Percentiles rank a stretch among this genome's conserved stretches.
phyloP scores from a whole-genome alignment of 345 rosid genomes.

The Sonneratia alba region DNA sequence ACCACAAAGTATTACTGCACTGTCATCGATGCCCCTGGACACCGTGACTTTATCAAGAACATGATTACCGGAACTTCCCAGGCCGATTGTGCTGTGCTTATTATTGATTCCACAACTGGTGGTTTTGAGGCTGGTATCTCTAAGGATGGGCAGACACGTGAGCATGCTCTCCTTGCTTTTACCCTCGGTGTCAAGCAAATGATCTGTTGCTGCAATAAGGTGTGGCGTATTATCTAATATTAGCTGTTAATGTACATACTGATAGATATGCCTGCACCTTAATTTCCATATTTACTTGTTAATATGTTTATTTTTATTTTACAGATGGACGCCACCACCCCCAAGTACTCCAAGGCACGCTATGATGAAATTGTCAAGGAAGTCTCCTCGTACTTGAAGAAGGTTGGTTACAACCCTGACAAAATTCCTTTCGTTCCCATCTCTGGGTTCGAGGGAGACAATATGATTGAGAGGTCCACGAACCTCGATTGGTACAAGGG shows the following conservation, averaged over 20 bases:
- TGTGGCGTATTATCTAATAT: neutral
- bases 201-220: constrained; percentile 91
- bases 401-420: constrained; percentile 18
- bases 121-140: constrained; percentile 80
- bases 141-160: constrained; percentile 78
- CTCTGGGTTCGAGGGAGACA: constrained; percentile 21
- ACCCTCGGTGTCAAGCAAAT: constrained; percentile 85
- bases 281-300: neutral
- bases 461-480: constrained; percentile 21
- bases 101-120: constrained; percentile 72
- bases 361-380: constrained; percentile 17
- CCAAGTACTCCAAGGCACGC: constrained; percentile 18
- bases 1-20: constrained; percentile 87
- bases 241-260: neutral
- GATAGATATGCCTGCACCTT: too few species aligned
- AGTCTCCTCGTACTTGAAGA: constrained; percentile 18
- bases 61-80: constrained; percentile 80
- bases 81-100: constrained; percentile 74
- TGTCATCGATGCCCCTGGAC: constrained; percentile 89
- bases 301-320: neutral
- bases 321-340: constrained; percentile 21
- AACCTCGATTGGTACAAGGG: constrained; percentile 22
- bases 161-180: constrained; percentile 79
- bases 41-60: constrained; percentile 73
- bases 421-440: constrained; percentile 17